phyloP scores from a whole-genome alignment of 768 basidiomycete species.

The Lyophyllum decastes region DNA sequence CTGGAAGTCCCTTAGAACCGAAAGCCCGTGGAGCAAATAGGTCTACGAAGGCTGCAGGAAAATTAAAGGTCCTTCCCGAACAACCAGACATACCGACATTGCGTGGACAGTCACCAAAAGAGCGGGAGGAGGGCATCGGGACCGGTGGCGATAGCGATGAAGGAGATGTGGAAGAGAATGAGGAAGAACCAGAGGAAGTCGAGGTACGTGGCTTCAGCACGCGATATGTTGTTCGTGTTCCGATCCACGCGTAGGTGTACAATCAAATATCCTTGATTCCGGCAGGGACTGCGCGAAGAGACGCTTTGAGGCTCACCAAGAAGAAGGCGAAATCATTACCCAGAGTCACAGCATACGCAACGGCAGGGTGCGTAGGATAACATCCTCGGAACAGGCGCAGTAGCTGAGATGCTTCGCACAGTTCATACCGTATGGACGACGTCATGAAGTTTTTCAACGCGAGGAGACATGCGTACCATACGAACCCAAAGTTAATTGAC shows the following conservation, averaged over 20 bases:
- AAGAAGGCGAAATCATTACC: conserved; percentile 92
- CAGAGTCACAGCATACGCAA: conserved; percentile 95
- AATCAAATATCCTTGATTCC: conserved; percentile 94
- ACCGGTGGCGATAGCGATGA: conserved; percentile 70
- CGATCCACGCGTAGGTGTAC: conserved; percentile 61
- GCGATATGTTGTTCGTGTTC: neutral
- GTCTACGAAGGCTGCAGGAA: conserved; percentile 80
- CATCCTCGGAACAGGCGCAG: neutral
- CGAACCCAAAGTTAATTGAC: conserved; percentile 86
- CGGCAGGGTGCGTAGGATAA: conserved; percentile 65
- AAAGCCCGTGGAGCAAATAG: conserved; percentile 75
- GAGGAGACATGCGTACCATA: conserved; percentile 78
- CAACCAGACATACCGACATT: conserved; percentile 59
- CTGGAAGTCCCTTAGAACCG: conserved; percentile 34
- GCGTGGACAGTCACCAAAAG: conserved; percentile 31
- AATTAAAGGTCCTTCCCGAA: conserved; percentile 87
- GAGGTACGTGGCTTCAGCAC: conserved; percentile 45
- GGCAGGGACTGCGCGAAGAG: conserved; percentile 89
- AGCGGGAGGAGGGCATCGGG: conserved; percentile 47
- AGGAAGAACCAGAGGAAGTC: conserved; percentile 59
- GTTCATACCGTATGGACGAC: conserved; percentile 87
- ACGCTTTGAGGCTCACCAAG: conserved; percentile 88
- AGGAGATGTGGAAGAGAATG: conserved; percentile 63
- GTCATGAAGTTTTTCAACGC: conserved; percentile 90
- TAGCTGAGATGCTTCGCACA: conserved; percentile 27